Conservation (phyloP, 495 filamentous ascomycete species). For the Annulohypoxylon nitens region DNA sequence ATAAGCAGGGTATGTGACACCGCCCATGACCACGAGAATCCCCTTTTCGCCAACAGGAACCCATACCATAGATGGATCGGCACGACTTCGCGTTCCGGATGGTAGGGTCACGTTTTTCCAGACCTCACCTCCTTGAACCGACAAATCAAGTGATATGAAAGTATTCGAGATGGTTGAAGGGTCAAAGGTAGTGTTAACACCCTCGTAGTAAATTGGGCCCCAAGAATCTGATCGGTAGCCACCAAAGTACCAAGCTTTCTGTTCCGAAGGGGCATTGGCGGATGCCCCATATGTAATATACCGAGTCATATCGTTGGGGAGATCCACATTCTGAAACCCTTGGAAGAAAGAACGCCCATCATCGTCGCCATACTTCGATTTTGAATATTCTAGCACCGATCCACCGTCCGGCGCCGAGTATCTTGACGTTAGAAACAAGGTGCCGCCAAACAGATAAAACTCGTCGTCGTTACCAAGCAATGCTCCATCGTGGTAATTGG, state of each 20-base stretch:
- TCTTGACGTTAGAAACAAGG: conserved; percentile 40
- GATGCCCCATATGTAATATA: conserved; percentile 75
- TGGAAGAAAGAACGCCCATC: conserved; percentile 55
- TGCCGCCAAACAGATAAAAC: conserved; percentile 68
- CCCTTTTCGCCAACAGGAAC: conserved; percentile 74
- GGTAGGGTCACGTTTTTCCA: conserved; percentile 72
- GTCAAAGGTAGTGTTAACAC: conserved; percentile 50
- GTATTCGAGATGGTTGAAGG: conserved; percentile 59
- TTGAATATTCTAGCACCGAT: conserved; percentile 63
- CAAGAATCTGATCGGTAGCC: conserved; percentile 66
- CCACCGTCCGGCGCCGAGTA: conserved; percentile 53
- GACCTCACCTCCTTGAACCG: conserved; percentile 57
- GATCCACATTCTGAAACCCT: conserved; percentile 54
- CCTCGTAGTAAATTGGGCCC: conserved; percentile 59
- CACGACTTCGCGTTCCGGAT: conserved; percentile 63
- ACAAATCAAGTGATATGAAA: conserved; percentile 74
- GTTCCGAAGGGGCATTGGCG: conserved; percentile 76
- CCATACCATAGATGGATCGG: conserved; percentile 76
- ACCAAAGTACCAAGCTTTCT: conserved; percentile 78
- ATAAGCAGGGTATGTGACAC: conserved; percentile 68
- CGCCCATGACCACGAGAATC: conserved; percentile 74
- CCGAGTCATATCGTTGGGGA: conserved; percentile 65
- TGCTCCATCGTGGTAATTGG: conserved; percentile 71
- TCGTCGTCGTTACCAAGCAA: conserved; percentile 76
- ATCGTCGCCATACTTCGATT: conserved; percentile 62